Base-by-base conservation (phyloP, 306 rosid species). In the Cicer arietinum region DNA sequence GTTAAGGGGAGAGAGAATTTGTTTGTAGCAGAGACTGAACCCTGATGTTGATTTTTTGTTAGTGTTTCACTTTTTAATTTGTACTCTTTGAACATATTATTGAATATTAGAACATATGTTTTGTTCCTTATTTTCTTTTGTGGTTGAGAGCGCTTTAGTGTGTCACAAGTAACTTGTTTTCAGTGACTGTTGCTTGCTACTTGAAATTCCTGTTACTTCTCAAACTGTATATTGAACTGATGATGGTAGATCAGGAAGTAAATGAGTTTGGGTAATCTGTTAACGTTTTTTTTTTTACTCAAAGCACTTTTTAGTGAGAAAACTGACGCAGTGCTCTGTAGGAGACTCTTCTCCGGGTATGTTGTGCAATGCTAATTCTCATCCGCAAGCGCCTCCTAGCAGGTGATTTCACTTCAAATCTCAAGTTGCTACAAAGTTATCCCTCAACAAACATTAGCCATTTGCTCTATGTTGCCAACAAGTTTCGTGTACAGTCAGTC, bases 341-440 rank as follows among this genome's bases (percentile, higher is more conserved):
- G 99, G 99, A 90, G 81, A 95, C 96, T 68, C 96, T 95, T 71
- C 90, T 92, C 22, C 89, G 99, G 72, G 75, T 95, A 85, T 95
- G 99, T 80, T 92, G 98, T 76, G 97, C 99, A 48, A 95, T 95
- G 99, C 86, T 95, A 77, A 83, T 92, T 76, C 92, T 95, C 42
- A 77, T 92, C 72, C 96, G 99, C 46, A 88, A 92, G 66, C 97
- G 98, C 58, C 90, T 95, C 70, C 87, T 95, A 47, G 99, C 98
- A 0, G 99, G 99, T 20, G 99, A 95, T 95, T 95, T 95, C 83
- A 95, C 99, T 42, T 86, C 97, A 1, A 95, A 92, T 89, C 99
- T 95, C 71, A 95, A 95, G 84, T 82, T 95, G 83, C 89, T 95
- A 74, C 99, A 95, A 73, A 81, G 79, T 73, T 95, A 92, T 68